Percentiles rank a stretch among this genome's conserved stretches.
Conservation (phyloP, 2,329 filamentous ascomycete genomes). For the Epichloe uncinata region DNA sequence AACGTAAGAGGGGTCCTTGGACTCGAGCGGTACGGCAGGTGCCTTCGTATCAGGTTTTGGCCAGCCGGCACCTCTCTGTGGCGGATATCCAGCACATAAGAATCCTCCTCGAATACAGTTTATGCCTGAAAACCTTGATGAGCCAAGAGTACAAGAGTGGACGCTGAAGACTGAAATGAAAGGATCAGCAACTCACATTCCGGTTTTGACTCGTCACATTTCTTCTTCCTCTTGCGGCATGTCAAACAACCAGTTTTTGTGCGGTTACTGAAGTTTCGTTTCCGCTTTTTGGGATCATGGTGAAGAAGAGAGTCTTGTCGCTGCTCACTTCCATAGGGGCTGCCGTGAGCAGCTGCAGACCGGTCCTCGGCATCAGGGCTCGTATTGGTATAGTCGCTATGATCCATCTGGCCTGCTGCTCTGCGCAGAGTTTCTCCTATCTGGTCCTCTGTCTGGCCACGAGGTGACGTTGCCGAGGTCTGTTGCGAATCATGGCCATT, state of each 20-base stretch:
- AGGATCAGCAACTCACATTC: conserved; percentile 53
- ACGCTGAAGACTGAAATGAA: neutral
- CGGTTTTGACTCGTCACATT: conserved; percentile 89
- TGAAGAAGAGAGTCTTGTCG: conserved; percentile 37
- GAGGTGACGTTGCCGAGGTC: conserved; percentile 30
- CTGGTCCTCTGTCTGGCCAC: conserved; percentile 37
- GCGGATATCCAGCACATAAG: conserved; percentile 80
- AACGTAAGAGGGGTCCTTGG: conserved; percentile 59
- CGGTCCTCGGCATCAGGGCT: conserved; percentile 42
- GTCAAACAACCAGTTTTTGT: conserved; percentile 95
- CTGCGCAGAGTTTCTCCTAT: conserved; percentile 31
- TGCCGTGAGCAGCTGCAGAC: conserved; percentile 25
- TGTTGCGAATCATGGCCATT: conserved; percentile 32
- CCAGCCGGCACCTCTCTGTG: conserved; percentile 58
- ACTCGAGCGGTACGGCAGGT: conserved; percentile 62
- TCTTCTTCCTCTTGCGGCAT: conserved; percentile 87
- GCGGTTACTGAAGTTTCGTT: conserved; percentile 80
- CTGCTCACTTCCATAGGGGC: conserved; percentile 33
- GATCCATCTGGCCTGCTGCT: conserved; percentile 31
- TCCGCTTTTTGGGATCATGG: conserved; percentile 54
- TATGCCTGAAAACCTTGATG: conserved; percentile 41
- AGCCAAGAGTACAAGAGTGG: neutral
- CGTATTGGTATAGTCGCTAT: conserved; percentile 36
- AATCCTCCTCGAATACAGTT: conserved; percentile 90
- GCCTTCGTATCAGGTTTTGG: conserved; percentile 62